phyloP scores from a whole-genome alignment of 306 rosid genomes.

The Begonia fuchsioides region DNA sequence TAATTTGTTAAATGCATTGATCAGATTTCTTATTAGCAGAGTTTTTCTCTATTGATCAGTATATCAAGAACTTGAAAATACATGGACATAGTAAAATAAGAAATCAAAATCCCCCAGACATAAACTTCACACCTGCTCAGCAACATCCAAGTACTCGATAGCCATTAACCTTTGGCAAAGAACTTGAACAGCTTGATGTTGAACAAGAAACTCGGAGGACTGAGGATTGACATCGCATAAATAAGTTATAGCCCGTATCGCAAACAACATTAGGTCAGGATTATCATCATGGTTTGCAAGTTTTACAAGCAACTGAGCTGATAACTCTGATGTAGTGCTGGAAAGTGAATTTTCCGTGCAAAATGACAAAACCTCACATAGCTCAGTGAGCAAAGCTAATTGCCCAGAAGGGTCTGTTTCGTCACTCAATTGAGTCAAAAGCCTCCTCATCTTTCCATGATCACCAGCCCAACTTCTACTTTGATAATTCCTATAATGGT shows the following conservation, averaged over 20 bases:
- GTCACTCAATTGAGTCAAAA: constrained; percentile 53
- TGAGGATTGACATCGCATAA: constrained; percentile 77
- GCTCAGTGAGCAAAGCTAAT: constrained; percentile 54
- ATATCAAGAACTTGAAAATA: constrained; percentile 5
- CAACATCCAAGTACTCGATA: constrained; percentile 82
- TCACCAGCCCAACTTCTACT: constrained; percentile 59
- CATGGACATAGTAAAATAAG: constrained; percentile 1
- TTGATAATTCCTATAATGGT: constrained; percentile 50
- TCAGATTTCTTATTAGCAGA: too few species aligned
- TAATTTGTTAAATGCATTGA: too few species aligned
- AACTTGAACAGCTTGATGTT: constrained; percentile 73
- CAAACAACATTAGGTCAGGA: constrained; percentile 61
- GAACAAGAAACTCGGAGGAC: constrained; percentile 62
- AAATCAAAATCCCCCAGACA: constrained; percentile 4
- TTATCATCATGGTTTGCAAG: constrained; percentile 52
- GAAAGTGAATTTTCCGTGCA: constrained; percentile 83
- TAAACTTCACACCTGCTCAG: constrained; percentile 63
- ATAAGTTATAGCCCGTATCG: constrained; percentile 89
- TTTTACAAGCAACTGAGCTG: constrained; percentile 70
- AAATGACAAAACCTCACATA: constrained; percentile 79
- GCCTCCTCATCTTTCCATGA: constrained; percentile 61
- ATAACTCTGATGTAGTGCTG: constrained; percentile 46
- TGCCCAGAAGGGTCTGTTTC: constrained; percentile 59
- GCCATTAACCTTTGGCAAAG: constrained; percentile 69
- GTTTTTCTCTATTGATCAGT: background rate